Evolutionary conservation across 768 basidiomycete genomes (phyloP).

Genomic region (Lactarius akahatsu): DNA sequence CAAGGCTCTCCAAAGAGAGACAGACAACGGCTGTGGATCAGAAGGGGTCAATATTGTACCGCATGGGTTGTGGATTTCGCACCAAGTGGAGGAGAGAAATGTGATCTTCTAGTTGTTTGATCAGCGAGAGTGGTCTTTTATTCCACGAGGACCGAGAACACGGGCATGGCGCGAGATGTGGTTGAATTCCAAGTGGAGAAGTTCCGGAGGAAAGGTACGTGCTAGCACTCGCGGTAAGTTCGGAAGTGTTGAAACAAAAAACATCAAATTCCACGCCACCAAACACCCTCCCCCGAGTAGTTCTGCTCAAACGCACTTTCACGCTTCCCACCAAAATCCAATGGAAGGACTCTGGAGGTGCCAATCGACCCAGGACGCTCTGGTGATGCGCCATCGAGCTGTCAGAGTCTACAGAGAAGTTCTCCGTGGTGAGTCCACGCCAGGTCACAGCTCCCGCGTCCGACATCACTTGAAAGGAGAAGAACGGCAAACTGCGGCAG

Average conservation of each 20-base stretch:
- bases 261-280: constrained; percentile 1
- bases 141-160: constrained; percentile 18
- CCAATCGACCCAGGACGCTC: constrained; percentile 17
- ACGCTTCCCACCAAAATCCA: constrained; percentile 5
- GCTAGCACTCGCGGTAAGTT: not conserved
- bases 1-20: constrained; percentile 5
- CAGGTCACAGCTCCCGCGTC: not conserved
- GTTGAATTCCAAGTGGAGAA: constrained; percentile 18
- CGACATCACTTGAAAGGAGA: constrained; percentile 7
- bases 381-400: constrained; percentile 15
- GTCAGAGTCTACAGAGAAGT: constrained; percentile 15
- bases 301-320: constrained; percentile 7
- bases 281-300: not conserved
- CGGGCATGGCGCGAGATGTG: constrained; percentile 24
- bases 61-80: constrained; percentile 14
- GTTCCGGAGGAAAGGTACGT: constrained; percentile 9
- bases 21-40: constrained; percentile 1
- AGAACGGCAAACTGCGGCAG: constrained; percentile 8
- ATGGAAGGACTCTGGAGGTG: constrained; percentile 3
- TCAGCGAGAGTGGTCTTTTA: constrained; percentile 24
- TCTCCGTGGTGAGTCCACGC: not conserved
- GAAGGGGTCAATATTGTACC: not conserved
- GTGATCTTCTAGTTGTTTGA: constrained; percentile 22
- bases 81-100: constrained; percentile 15
- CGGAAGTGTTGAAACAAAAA: constrained; percentile 2